Percentiles rank a stretch among this genome's conserved stretches.
Conservation (phyloP, 768 basidiomycete genomes). For the Neoboletus magnificus region DNA sequence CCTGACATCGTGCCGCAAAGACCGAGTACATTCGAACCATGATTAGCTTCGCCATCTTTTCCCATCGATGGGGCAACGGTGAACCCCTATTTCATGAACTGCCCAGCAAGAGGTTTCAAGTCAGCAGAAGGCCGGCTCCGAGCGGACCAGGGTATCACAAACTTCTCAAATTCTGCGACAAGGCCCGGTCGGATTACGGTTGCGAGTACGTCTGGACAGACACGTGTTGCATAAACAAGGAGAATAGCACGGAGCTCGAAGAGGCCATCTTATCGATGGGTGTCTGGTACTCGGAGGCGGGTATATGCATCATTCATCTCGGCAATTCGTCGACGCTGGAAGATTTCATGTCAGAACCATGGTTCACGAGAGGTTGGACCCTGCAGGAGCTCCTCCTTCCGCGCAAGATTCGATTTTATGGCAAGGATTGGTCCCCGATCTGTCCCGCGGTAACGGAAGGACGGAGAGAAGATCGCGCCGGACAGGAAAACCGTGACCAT, state of each 20-base stretch:
- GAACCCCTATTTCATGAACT: conserved; percentile 25
- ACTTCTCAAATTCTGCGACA: conserved; percentile 27
- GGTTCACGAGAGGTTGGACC: conserved; percentile 25
- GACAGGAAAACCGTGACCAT: conserved; percentile 9
- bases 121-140: conserved; percentile 9
- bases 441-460: conserved; percentile 11
- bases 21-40: conserved; percentile 14
- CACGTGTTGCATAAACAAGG: conserved; percentile 29
- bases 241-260: conserved; percentile 26
- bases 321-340: conserved; percentile 18
- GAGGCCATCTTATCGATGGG: conserved; percentile 25
- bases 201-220: conserved; percentile 30
- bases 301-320: conserved; percentile 25
- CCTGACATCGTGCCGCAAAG: conserved; percentile 12
- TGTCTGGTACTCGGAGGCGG: conserved; percentile 24
- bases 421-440: conserved; percentile 22
- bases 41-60: conserved; percentile 25
- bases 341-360: conserved; percentile 22
- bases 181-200: conserved; percentile 22
- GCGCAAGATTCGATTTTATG: conserved; percentile 24
- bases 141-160: conserved; percentile 25
- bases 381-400: conserved; percentile 23
- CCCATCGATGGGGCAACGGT: conserved; percentile 26
- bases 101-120: conserved; percentile 13
- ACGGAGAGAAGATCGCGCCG: conserved; percentile 13